These are phyloP conservation scores for Trichoderma breve DNA, from an alignment of 2,329 filamentous ascomycete species.

Conservation along the genomic window DNA sequence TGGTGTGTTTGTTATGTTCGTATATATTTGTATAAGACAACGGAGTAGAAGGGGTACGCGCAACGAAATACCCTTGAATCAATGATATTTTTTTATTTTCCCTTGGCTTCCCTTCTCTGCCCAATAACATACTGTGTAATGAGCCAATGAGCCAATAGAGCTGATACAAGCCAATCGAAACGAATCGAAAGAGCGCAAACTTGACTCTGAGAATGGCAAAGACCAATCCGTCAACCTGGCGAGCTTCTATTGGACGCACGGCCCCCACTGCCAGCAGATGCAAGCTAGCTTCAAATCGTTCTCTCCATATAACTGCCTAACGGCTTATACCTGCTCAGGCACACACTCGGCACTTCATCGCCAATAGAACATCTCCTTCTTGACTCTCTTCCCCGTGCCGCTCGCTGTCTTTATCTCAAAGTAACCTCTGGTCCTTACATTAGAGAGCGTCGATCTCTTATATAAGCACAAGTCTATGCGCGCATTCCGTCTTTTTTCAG, in stretches of 20 bases:
- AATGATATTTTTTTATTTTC: not conserved
- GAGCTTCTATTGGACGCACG: not conserved
- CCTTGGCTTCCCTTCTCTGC: not conserved
- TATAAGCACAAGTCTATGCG: not conserved
- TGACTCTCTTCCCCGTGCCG: not conserved
- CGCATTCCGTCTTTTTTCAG: not conserved
- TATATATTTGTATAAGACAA: not conserved
- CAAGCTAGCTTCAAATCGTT: not conserved
- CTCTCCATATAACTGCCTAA: not conserved
- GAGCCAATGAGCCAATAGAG: not conserved
- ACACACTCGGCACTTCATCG: not conserved
- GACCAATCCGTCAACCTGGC: conserved; percentile 1
- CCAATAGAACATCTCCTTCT: not conserved
- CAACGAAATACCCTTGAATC: not conserved
- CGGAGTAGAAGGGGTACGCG: not conserved
- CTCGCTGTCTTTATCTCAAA: not conserved
- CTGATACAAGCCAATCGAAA: not conserved
- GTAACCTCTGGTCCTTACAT: not conserved
- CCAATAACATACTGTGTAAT: not conserved
- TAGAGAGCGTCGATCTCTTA: not conserved
- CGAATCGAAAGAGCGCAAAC: not conserved
- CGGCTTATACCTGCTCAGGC: not conserved
- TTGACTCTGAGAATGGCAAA: not conserved
- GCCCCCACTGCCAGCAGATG: not conserved
- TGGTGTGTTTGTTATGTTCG: not conserved